phyloP scores from a whole-genome alignment of 768 basidiomycete species.

The Rhodocollybia butyracea region DNA sequence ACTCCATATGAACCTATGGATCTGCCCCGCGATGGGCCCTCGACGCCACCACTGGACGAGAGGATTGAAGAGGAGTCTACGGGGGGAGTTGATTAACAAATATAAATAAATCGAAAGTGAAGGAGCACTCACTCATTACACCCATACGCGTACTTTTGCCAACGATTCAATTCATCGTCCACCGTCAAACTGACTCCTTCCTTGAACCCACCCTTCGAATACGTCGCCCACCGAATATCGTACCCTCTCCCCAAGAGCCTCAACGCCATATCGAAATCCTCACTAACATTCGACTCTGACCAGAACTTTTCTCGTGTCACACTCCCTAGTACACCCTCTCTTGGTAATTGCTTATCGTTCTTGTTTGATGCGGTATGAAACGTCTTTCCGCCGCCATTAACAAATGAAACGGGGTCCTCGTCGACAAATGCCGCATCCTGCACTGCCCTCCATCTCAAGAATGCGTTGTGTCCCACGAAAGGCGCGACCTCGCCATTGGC shows the following conservation, averaged over 20 bases:
- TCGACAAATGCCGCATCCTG: slow-evolving; percentile 59
- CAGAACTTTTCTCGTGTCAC: slow-evolving; percentile 56
- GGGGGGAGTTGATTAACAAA: slow-evolving; percentile 20
- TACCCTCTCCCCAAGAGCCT: slow-evolving; percentile 61
- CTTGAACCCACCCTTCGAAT: slow-evolving; percentile 82
- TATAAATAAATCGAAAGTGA: slow-evolving; percentile 27
- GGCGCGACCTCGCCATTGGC: slow-evolving; percentile 82
- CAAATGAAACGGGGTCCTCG: too few species aligned
- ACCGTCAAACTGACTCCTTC: slow-evolving; percentile 87
- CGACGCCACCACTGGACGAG: slow-evolving; percentile 68
- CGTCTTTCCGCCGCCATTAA: too few species aligned
- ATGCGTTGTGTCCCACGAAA: slow-evolving; percentile 86
- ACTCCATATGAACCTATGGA: slow-evolving; percentile 77
- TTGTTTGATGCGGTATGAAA: too few species aligned
- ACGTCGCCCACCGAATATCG: slow-evolving; percentile 77
- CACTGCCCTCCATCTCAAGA: slow-evolving; percentile 81
- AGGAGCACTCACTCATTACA: slow-evolving; percentile 52
- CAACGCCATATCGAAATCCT: slow-evolving; percentile 68
- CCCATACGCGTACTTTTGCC: slow-evolving; percentile 78
- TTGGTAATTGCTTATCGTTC: too few species aligned
- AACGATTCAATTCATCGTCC: slow-evolving; percentile 87
- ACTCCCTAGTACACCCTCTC: too few species aligned
- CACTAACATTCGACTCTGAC: slow-evolving; percentile 44
- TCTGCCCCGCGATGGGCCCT: slow-evolving; percentile 75
- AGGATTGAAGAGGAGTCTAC: slow-evolving; percentile 79